These are phyloP conservation scores for Exserohilum rostratum DNA, from an alignment of 2,329 filamentous ascomycete genomes.

Conservation along the genomic window DNA sequence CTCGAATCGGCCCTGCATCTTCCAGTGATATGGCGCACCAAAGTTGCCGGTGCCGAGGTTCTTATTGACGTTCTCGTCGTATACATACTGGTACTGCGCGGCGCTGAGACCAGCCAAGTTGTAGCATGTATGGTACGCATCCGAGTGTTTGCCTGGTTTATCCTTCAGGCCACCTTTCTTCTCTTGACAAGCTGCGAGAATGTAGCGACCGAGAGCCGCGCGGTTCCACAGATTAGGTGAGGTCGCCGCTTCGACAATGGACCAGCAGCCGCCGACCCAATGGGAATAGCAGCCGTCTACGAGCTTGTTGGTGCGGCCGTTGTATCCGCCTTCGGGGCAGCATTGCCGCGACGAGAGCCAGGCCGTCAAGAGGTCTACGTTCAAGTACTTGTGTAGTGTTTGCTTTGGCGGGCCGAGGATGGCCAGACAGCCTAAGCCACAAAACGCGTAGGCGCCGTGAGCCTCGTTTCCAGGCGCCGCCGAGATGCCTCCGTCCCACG, in stretches of 20 bases:
- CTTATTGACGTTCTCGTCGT: slow-evolving; percentile 48
- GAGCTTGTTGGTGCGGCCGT: slow-evolving; percentile 94
- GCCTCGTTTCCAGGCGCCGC: slow-evolving; percentile 86
- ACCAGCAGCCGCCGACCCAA: slow-evolving; percentile 96
- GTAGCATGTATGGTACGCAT: slow-evolving; percentile 94
- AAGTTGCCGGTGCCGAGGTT: slow-evolving; percentile 34
- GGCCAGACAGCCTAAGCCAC: slow-evolving; percentile 85
- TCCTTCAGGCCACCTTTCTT: slow-evolving; percentile 85
- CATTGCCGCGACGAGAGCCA: slow-evolving; percentile 93
- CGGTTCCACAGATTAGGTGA: slow-evolving; percentile 70
- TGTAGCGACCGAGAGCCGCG: slow-evolving; percentile 85
- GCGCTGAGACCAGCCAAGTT: slow-evolving; percentile 84
- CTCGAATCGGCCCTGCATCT: slow-evolving; percentile 54
- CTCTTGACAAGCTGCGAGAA: slow-evolving; percentile 83
- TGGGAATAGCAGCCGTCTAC: slow-evolving; percentile 98
- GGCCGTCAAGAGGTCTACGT: slow-evolving; percentile 76
- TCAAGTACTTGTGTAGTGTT: slow-evolving; percentile 75
- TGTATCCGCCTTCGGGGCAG: slow-evolving; percentile 88
- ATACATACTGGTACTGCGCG: slow-evolving; percentile 70
- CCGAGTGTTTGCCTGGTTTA: slow-evolving; percentile 86
- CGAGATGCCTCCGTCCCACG: slow-evolving; percentile 92
- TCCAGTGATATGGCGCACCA: slow-evolving; percentile 54
- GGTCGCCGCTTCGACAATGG: slow-evolving; percentile 79
- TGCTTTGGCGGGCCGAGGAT: slow-evolving; percentile 80
- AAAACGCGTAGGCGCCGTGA: slow-evolving; percentile 96